Conservation (phyloP, 2,329 filamentous ascomycete genomes). For the Juglanconis sp. region DNA sequence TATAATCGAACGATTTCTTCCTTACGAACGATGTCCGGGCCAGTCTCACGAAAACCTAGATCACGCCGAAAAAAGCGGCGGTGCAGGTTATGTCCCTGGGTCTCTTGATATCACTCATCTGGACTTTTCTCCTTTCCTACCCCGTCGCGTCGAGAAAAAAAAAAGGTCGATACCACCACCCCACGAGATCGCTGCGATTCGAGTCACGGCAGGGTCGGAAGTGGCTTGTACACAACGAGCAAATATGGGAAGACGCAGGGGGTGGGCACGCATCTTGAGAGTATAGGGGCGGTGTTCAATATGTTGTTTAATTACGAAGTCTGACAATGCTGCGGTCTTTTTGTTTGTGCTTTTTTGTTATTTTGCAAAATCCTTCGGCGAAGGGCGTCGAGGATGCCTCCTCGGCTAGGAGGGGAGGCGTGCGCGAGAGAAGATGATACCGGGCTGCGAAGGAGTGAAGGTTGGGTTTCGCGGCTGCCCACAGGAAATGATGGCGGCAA, state of each 20-base stretch:
- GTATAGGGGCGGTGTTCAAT: slow-evolving; percentile 39
- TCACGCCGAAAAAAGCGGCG: slow-evolving; percentile 6
- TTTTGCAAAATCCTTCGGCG: slow-evolving; percentile 16
- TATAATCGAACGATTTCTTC: slow-evolving; percentile 21
- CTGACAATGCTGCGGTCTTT: slow-evolving; percentile 18
- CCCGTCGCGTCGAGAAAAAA: slow-evolving; percentile 12
- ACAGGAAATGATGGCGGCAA: slow-evolving; percentile 16
- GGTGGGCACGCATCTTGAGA: slow-evolving; percentile 20
- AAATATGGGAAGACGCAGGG: slow-evolving; percentile 13
- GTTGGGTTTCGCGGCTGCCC: slow-evolving; percentile 9
- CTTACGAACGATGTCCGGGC: slow-evolving; percentile 19
- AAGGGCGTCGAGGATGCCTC: slow-evolving; percentile 11
- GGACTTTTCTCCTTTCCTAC: slow-evolving; percentile 3
- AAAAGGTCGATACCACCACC: slow-evolving; percentile 12
- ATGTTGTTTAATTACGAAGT: slow-evolving; percentile 47
- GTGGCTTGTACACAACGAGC: slow-evolving; percentile 18
- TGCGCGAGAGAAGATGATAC: neutral
- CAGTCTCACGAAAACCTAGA: slow-evolving; percentile 15
- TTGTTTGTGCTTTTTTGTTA: slow-evolving; percentile 1
- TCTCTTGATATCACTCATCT: slow-evolving; percentile 9
- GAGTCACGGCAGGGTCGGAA: slow-evolving; percentile 9
- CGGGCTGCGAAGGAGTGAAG: slow-evolving; percentile 6
- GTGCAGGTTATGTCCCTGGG: slow-evolving; percentile 9
- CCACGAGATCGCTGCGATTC: slow-evolving; percentile 14
- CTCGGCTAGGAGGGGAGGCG: neutral